Base-by-base conservation (phyloP, 2,329 filamentous ascomycete species). In the Ophiostoma novo-ulmi region DNA sequence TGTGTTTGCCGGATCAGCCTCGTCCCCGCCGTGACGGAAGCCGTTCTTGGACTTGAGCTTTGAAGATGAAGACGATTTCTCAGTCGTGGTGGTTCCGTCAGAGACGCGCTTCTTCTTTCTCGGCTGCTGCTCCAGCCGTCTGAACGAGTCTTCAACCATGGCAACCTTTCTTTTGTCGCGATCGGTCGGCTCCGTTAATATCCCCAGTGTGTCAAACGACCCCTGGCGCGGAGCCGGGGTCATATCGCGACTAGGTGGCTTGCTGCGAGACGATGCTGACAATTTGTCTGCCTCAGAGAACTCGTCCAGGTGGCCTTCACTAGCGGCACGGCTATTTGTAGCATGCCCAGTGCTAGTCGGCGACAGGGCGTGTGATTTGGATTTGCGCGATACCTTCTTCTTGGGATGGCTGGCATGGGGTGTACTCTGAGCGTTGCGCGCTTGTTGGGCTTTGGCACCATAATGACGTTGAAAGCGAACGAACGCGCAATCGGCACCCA, bases 151-250 rank as follows among this genome's bases (percentile, higher is more conserved):
- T 74, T 90, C 88, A 0, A 89, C 83, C 84, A 88, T 88, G 26
- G 87, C 85, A 13, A 90, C 84, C 74, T 90, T 90, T 48, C 88
- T 82, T 78, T 90, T 90, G 73, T 90, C 88, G 39, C 88, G 84
- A 73, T 90, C 87, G 0, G 88, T 89, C 7, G 85, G 86, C 73
- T 88, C 87, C 0, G 87, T 89, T 71, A 89, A 79, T 74, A 89
- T 88, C 4, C 85, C 85, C 1, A 86, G 78, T 11, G 86, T 85
- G 69, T 89, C 84, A 71, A 87, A 85, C 0, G 86, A 86, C 36
- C 87, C 88, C 75, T 88, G 85, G 7, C 84, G 82, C 78, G 73
- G 73, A 1, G 80, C 80, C 2, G 89, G 89, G 2, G 89, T 90
- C 74, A 87, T 82, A 74, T 91, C 89, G 70, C 89, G 85, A 75